Conservation (phyloP, 2,329 filamentous ascomycete species). For the Juglanconis sp. region DNA sequence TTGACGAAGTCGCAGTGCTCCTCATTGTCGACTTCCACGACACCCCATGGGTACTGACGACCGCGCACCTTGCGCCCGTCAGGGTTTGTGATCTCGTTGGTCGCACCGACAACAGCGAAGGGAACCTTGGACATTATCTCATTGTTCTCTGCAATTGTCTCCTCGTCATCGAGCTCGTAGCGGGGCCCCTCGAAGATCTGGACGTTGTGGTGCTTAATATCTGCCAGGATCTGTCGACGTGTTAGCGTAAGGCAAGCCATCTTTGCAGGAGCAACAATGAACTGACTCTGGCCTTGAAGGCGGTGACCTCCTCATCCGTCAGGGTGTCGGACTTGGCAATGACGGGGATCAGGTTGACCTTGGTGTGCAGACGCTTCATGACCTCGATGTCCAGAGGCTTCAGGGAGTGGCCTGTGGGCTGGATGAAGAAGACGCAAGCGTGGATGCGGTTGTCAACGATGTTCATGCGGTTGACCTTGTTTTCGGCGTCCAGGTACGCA, state of each 20-base stretch:
- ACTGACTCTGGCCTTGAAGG: conserved; percentile 95
- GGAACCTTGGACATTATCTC: conserved; percentile 99
- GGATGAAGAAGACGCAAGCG: conserved; percentile 99
- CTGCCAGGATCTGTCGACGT: conserved; percentile 74
- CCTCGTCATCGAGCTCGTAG: conserved; percentile 98
- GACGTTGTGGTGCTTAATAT: conserved; percentile 95
- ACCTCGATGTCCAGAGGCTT: conserved; percentile 99
- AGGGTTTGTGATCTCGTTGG: conserved; percentile 84
- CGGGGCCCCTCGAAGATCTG: conserved; percentile 98
- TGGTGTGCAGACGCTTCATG: conserved; percentile 98
- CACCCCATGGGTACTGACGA: conserved; percentile 95
- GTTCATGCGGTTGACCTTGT: conserved; percentile 99
- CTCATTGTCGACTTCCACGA: conserved; percentile 99
- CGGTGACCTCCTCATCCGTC: conserved; percentile 90
- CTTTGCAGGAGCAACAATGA: neutral
- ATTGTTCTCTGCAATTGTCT: conserved; percentile 99
- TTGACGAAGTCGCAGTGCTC: conserved; percentile 99
- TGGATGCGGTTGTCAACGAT: conserved; percentile 99
- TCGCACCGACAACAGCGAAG: conserved; percentile 96
- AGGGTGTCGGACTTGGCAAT: conserved; percentile 98
- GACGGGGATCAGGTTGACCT: conserved; percentile 99
- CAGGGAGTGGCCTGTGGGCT: conserved; percentile 95
- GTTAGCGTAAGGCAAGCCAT: conserved; percentile 9
- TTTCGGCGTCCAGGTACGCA: conserved; percentile 97
- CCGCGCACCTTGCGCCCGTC: conserved; percentile 96